phyloP scores from a whole-genome alignment of 2,329 filamentous ascomycete species.

The Tolypocladium paradoxum region DNA sequence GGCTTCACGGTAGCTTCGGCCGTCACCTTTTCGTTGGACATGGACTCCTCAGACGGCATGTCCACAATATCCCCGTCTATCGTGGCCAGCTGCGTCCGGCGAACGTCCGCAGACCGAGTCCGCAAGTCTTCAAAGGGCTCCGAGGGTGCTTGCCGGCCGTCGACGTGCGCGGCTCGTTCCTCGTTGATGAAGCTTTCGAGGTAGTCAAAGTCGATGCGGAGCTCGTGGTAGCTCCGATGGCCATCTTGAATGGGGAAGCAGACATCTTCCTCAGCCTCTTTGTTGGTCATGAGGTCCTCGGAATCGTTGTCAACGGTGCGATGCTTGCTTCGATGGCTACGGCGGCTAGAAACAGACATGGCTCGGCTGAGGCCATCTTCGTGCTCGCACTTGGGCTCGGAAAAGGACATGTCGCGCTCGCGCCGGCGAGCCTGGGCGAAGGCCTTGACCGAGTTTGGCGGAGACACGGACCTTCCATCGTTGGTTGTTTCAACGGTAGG shows the following conservation, averaged over 20 bases:
- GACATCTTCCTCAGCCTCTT: conserved; percentile 74
- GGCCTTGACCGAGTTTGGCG: conserved; percentile 94
- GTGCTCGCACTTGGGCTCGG: conserved; percentile 31
- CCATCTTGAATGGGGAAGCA: conserved; percentile 76
- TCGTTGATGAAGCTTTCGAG: conserved; percentile 80
- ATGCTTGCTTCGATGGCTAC: conserved; percentile 45
- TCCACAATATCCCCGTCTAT: conserved; percentile 47
- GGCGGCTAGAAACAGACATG: conserved; percentile 56
- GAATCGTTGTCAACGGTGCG: conserved; percentile 51
- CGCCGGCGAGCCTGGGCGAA: conserved; percentile 86
- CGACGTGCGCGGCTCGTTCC: conserved; percentile 37
- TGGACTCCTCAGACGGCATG: conserved; percentile 36
- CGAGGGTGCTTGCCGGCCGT: conserved; percentile 35
- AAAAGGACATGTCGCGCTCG: conserved; percentile 58
- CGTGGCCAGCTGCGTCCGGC: conserved; percentile 31
- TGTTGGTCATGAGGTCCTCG: conserved; percentile 51
- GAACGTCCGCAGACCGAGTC: conserved; percentile 13
- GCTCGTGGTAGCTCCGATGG: conserved; percentile 49
- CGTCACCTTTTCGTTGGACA: conserved; percentile 34
- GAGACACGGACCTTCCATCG: conserved; percentile 63
- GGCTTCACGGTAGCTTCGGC: conserved; percentile 26
- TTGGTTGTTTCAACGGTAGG: conserved; percentile 44
- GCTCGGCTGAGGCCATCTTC: conserved; percentile 53
- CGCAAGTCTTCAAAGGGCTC: conserved; percentile 23
- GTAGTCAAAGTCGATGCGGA: conserved; percentile 85